A percentile compares a stretch with the other conserved stretches of the same genome.
Conservation (phyloP, 2,329 filamentous ascomycete species). For the Xylaria sp. region DNA sequence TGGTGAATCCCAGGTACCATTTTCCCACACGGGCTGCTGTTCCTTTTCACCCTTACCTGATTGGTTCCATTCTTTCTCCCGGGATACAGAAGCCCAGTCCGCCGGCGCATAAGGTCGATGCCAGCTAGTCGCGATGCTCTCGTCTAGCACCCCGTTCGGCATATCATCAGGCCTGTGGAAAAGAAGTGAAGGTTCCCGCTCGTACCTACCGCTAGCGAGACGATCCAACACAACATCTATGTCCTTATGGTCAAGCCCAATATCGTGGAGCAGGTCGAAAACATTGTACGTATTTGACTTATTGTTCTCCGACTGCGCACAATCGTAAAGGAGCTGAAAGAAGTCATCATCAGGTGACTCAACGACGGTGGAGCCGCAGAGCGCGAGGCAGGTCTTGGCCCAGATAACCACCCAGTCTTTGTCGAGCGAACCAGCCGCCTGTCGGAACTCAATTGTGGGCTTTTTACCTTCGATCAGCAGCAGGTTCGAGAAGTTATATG, state of each 20-base stretch:
- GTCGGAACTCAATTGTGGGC: constrained; percentile 25
- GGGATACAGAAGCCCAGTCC: background rate
- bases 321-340: constrained; percentile 28
- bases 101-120: background rate
- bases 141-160: constrained; percentile 1
- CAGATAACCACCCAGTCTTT: constrained; percentile 22
- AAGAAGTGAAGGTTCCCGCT: constrained; percentile 8
- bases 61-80: background rate
- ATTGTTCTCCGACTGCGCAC: background rate
- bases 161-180: constrained; percentile 10
- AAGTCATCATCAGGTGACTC: constrained; percentile 21
- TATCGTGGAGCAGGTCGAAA: constrained; percentile 24
- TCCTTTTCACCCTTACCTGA: background rate
- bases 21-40: background rate
- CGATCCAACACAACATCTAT: constrained; percentile 10
- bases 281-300: background rate
- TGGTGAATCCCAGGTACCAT: background rate
- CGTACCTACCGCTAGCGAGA: constrained; percentile 2
- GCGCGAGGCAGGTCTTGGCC: constrained; percentile 26
- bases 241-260: constrained; percentile 7
- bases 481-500: constrained; percentile 21
- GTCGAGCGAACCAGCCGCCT: constrained; percentile 25
- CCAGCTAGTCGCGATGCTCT: background rate
- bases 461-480: background rate
- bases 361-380: constrained; percentile 17